Base-by-base conservation (phyloP, 768 basidiomycete species). In the Russula sp. region DNA sequence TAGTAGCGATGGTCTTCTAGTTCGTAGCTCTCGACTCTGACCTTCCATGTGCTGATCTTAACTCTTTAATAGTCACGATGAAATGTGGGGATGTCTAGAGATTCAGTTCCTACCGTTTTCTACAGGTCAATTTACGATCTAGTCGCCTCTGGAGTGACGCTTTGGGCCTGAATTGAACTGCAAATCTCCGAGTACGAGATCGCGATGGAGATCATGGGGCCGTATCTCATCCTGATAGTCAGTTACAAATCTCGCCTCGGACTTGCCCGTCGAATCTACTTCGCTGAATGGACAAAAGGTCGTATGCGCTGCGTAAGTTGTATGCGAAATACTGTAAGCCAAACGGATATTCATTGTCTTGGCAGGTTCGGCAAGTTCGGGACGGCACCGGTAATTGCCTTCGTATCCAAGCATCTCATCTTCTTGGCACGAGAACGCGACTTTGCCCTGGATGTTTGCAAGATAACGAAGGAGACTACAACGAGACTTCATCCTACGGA, bases 401-500 rank as follows among this genome's bases (percentile, higher is more conserved):
- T 65, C n/a, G 26, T 61, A 36, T 61, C 64, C 18, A 65, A 61
- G 32, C 50, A 61, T n/a, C 48, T 65, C 11, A 51, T 65, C 34
- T 54, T 65, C 32, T 28, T 65, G 22, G 64, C 59, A 10, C 59
- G 64, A 18, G 56, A 61, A 52, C 55, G 55, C 55, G 64, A 65
- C 26, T 65, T 65, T 46, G 32, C 59, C 26, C 48, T 65, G 30
- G 64, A 65, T 14, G n/a, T 65, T 24, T 65, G 64, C 64, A 26
- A 52, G 49, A 61, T 65, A n/a, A 11, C 26, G 13, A 42, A 32
- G 58, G 36, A 14, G 59, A 51, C 5, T 7, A 56, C 6, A 24
- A 11, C 13, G 5, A 32, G 1, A n/a, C 32, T 5, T 40, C n/a
- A 61, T 40, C 20, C 54, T 65, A 24, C 59, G 40, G 28, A 65